Evolutionary conservation across 257 asterid genomes (phyloP).

Genomic region (Nicotiana otophora): DNA sequence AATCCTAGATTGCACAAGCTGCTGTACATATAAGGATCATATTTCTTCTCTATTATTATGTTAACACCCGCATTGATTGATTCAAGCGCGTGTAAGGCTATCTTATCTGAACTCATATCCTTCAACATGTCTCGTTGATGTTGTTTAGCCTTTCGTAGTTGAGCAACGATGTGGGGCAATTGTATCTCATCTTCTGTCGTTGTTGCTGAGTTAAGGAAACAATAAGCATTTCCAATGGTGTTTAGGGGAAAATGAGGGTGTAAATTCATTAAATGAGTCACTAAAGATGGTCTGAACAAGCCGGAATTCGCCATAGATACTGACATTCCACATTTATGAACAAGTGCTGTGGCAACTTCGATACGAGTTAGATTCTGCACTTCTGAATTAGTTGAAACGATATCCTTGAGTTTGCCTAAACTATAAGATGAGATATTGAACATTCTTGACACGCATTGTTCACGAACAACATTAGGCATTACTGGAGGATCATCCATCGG

Average conservation of each 20-base stretch:
- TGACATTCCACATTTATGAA: no score
- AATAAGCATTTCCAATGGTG: neutral
- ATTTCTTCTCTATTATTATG: neutral
- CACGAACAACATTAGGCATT: no score
- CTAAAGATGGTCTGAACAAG: no score
- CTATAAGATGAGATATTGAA: no score
- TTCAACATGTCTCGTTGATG: neutral
- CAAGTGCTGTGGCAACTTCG: no score
- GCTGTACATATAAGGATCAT: neutral
- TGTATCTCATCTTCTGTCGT: neutral
- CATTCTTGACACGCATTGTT: no score
- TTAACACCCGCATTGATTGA: neutral
- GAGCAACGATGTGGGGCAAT: neutral
- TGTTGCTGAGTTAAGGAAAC: neutral
- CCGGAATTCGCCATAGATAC: no score
- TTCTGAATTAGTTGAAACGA: no score
- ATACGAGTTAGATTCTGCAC: no score
- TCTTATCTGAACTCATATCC: neutral
- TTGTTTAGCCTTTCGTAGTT: neutral
- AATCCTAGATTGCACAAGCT: neutral
- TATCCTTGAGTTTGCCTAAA: no score
- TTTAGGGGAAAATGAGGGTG: neutral
- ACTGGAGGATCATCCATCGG: no score
- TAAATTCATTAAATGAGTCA: no score
- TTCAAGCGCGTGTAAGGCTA: neutral